phyloP scores from a whole-genome alignment of 768 basidiomycete genomes.

The Polyporus arcularius region DNA sequence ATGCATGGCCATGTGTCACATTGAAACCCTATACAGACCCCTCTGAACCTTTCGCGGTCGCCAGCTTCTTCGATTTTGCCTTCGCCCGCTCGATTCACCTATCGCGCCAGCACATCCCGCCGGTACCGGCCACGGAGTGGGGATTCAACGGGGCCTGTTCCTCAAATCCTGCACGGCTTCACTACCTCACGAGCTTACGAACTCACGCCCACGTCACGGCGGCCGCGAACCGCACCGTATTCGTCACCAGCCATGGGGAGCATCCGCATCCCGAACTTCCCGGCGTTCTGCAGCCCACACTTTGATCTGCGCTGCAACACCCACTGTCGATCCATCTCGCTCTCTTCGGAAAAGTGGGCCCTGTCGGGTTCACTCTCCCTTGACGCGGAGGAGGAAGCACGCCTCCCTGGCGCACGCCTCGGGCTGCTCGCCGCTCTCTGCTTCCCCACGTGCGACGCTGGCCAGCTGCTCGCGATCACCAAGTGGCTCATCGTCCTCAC shows the following conservation, averaged over 20 bases:
- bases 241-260: slow-evolving; percentile 12
- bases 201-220: neutral
- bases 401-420: slow-evolving; percentile 35
- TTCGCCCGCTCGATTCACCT: neutral
- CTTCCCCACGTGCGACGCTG: slow-evolving; percentile 56
- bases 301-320: slow-evolving; percentile 30
- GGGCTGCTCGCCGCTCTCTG: slow-evolving; percentile 61
- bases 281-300: slow-evolving; percentile 21
- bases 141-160: too few species aligned
- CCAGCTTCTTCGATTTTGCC: slow-evolving; percentile 7
- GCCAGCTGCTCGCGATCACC: slow-evolving; percentile 54
- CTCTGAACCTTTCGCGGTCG: slow-evolving; percentile 8
- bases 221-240: neutral
- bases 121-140: neutral
- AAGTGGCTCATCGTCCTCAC: slow-evolving; percentile 26
- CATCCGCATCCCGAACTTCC: slow-evolving; percentile 30
- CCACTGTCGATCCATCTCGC: slow-evolving; percentile 26
- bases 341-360: slow-evolving; percentile 26
- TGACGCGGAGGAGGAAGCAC: slow-evolving; percentile 18
- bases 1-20: slow-evolving; percentile 12
- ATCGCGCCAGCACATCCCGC: neutral
- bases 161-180: too few species aligned
- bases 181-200: neutral
- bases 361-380: slow-evolving; percentile 14
- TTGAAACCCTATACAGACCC: slow-evolving; percentile 3